A percentile compares a stretch with the other conserved stretches of the same genome.
These are phyloP conservation scores for Daldinia loculata DNA, from an alignment of 495 filamentous ascomycete species.

Conservation along the genomic window DNA sequence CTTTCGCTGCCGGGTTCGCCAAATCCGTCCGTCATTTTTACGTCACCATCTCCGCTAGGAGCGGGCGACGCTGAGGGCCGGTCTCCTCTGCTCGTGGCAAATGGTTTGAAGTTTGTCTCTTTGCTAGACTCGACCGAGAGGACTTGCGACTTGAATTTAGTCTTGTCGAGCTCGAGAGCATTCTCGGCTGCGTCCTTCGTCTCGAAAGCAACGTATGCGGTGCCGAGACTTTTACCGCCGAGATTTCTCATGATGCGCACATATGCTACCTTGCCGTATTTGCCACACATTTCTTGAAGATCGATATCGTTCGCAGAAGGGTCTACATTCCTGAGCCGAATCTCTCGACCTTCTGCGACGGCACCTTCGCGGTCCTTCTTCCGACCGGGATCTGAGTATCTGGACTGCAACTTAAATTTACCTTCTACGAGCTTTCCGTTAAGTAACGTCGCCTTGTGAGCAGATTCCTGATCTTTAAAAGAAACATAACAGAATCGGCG, in stretches of 20 bases:
- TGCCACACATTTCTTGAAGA: slow-evolving; percentile 71
- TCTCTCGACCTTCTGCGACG: slow-evolving; percentile 81
- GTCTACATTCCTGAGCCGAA: slow-evolving; percentile 82
- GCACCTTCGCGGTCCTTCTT: slow-evolving; percentile 86
- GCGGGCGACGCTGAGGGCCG: slow-evolving; percentile 51
- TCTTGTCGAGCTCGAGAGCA: slow-evolving; percentile 75
- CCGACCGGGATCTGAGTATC: slow-evolving; percentile 81
- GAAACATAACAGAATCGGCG: slow-evolving; percentile 95
- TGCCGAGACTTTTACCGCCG: slow-evolving; percentile 73
- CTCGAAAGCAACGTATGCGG: slow-evolving; percentile 78
- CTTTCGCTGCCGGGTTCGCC: slow-evolving; percentile 36
- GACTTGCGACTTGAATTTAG: slow-evolving; percentile 71
- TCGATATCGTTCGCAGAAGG: slow-evolving; percentile 71
- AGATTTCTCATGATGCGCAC: slow-evolving; percentile 70
- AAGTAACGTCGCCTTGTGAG: slow-evolving; percentile 72
- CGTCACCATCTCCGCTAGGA: slow-evolving; percentile 40
- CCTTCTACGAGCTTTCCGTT: slow-evolving; percentile 73
- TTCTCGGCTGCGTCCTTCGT: slow-evolving; percentile 74
- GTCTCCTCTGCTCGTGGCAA: slow-evolving; percentile 47
- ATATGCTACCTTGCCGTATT: slow-evolving; percentile 76
- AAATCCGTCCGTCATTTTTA: slow-evolving; percentile 42
- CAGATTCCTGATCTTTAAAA: slow-evolving; percentile 71
- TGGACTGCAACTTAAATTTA: slow-evolving; percentile 71
- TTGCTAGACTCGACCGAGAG: slow-evolving; percentile 73
- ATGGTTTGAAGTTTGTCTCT: slow-evolving; percentile 54